These are phyloP conservation scores for Areca catechu DNA, from an alignment of 176 grass and related monocot genomes.

Conservation along the genomic window DNA sequence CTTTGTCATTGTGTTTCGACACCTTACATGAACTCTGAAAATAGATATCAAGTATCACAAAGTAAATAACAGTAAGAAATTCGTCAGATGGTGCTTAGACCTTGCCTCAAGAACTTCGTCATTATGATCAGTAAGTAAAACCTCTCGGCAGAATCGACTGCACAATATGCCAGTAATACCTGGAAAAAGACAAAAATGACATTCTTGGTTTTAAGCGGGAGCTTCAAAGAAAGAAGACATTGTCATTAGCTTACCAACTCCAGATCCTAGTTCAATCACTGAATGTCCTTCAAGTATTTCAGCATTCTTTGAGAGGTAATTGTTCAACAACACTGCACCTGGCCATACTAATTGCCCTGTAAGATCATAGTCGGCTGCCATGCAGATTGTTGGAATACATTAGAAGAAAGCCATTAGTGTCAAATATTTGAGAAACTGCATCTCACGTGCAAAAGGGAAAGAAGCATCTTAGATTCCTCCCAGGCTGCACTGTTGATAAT, in stretches of 20 bases:
- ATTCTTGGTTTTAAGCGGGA: slow-evolving; percentile 19
- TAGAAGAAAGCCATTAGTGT: neutral
- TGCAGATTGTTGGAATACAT: slow-evolving; percentile 12
- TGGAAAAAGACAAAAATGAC: slow-evolving; percentile 29
- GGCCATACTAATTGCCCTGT: slow-evolving; percentile 94
- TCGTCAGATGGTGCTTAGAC: slow-evolving; percentile 13
- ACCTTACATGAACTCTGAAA: too few species aligned
- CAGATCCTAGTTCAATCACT: slow-evolving; percentile 79
- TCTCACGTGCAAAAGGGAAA: too few species aligned
- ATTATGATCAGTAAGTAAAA: slow-evolving; percentile 84
- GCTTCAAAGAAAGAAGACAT: slow-evolving; percentile 12
- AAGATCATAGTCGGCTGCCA: slow-evolving; percentile 94
- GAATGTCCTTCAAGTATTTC: slow-evolving; percentile 54
- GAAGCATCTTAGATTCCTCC: too few species aligned
- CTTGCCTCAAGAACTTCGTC: slow-evolving; percentile 95
- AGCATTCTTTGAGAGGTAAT: slow-evolving; percentile 70
- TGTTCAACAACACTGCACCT: slow-evolving; percentile 84
- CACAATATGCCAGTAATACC: slow-evolving; percentile 90
- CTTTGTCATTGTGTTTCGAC: too few species aligned
- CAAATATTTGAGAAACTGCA: too few species aligned
- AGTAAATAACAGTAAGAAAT: neutral
- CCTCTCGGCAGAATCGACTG: slow-evolving; percentile 62
- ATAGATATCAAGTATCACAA: too few species aligned
- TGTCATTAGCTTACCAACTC: slow-evolving; percentile 56
- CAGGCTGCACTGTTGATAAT: too few species aligned